Conservation (phyloP, 2,329 filamentous ascomycete genomes). For the Daldinia sp. region DNA sequence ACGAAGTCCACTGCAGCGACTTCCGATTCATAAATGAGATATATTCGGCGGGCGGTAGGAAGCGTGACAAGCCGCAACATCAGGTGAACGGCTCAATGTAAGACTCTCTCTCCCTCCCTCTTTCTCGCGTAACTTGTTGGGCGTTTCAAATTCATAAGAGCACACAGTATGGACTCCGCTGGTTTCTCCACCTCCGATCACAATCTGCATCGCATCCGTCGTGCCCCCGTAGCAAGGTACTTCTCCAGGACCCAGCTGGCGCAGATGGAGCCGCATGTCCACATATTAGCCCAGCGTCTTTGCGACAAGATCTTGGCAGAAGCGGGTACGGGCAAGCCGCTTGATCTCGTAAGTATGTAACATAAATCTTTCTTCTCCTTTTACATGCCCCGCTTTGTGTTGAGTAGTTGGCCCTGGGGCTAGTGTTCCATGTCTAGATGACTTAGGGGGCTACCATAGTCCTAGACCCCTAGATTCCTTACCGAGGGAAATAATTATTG, state of each 20-base stretch:
- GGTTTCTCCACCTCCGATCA: constrained; percentile 47
- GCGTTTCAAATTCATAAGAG: background rate
- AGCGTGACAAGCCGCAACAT: constrained; percentile 36
- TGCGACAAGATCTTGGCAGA: constrained; percentile 49
- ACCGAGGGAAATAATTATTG: background rate
- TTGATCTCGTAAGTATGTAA: constrained; percentile 25
- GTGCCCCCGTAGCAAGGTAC: constrained; percentile 48
- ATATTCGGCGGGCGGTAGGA: constrained; percentile 28
- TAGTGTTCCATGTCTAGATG: background rate
- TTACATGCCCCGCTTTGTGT: background rate
- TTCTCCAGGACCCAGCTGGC: constrained; percentile 51
- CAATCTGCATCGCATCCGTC: constrained; percentile 48
- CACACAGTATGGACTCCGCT: constrained; percentile 14
- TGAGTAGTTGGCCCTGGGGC: background rate
- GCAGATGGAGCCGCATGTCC: constrained; percentile 50
- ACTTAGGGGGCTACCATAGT: background rate
- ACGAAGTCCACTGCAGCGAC: constrained; percentile 40
- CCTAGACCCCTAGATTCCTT: background rate
- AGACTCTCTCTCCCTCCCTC: background rate
- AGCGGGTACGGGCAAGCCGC: constrained; percentile 8
- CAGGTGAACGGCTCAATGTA: constrained; percentile 30
- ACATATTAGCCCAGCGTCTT: constrained; percentile 46
- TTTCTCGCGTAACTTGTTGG: background rate
- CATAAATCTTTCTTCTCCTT: background rate
- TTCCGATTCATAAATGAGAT: constrained; percentile 33